phyloP scores from a whole-genome alignment of 2,329 filamentous ascomycete species.

The Pseudocercospora eumusae region DNA sequence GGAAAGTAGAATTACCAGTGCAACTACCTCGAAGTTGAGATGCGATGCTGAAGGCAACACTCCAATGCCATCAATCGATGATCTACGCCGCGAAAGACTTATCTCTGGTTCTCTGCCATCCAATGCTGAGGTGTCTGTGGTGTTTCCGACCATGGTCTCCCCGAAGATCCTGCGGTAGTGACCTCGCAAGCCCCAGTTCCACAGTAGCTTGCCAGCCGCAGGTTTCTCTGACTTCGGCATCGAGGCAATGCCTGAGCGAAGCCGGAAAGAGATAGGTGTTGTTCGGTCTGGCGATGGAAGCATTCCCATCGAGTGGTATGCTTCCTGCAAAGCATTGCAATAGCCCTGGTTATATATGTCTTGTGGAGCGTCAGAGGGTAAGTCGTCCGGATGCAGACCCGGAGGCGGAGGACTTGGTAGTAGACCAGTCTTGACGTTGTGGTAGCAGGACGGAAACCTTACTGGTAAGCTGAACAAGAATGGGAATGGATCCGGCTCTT shows the following conservation, averaged over 20 bases:
- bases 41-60: conserved; percentile 1
- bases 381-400: background rate
- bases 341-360: conserved; percentile 10
- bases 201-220: background rate
- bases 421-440: background rate
- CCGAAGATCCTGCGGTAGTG: conserved; percentile 4
- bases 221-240: background rate
- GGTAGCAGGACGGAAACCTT: conserved; percentile 3
- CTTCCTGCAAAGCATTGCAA: conserved; percentile 10
- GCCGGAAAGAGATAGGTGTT: background rate
- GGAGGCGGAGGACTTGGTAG: background rate
- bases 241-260: background rate
- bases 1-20: background rate
- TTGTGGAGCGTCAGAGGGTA: background rate
- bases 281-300: background rate
- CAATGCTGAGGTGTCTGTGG: background rate
- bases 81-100: background rate
- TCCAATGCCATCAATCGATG: background rate
- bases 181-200: conserved; percentile 1
- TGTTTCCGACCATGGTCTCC: background rate
- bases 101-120: background rate
- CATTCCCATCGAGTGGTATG: conserved; percentile 2
- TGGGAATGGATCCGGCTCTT: conserved; percentile 11
- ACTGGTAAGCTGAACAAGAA: conserved; percentile 3
- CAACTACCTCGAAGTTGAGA: background rate